Conservation (phyloP, 1,284 basidiomycete species). For the Melampsora occidentalis region DNA sequence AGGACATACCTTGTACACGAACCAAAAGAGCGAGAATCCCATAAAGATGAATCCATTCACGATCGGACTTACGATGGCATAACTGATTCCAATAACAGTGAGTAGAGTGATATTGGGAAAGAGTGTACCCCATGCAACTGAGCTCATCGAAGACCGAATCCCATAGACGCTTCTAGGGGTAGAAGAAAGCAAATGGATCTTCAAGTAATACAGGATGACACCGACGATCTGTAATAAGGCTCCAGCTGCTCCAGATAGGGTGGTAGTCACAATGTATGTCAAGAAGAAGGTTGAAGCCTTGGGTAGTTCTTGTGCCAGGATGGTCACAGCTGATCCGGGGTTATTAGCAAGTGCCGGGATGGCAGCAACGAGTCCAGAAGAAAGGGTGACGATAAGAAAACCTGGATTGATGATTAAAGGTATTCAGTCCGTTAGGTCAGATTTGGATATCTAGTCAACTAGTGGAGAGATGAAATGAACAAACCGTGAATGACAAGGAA, state of each 20-base stretch:
- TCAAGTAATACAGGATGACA: constrained; percentile 78
- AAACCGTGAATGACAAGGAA: constrained; percentile 79
- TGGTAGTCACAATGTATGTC: constrained; percentile 61
- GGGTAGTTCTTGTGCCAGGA: constrained; percentile 74
- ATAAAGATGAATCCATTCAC: constrained; percentile 83
- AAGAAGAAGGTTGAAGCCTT: constrained; percentile 89
- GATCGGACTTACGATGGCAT: constrained; percentile 87
- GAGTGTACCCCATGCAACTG: constrained; percentile 77
- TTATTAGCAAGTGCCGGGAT: constrained; percentile 64
- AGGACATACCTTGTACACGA: constrained; percentile 77
- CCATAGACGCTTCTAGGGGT: constrained; percentile 81
- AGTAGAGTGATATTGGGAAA: constrained; percentile 55
- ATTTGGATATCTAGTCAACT: neutral
- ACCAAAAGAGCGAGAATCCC: constrained; percentile 79
- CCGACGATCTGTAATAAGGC: constrained; percentile 75
- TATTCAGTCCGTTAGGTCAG: neutral
- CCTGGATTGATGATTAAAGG: constrained; percentile 63
- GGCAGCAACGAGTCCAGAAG: constrained; percentile 73
- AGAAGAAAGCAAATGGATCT: constrained; percentile 75
- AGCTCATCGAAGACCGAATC: constrained; percentile 68
- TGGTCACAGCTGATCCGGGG: constrained; percentile 63
- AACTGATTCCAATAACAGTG: constrained; percentile 58
- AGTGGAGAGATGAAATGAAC: neutral
- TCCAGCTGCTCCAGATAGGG: constrained; percentile 69
- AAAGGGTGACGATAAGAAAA: constrained; percentile 79